Evolutionary conservation across 768 basidiomycete genomes (phyloP), one percentile per base, ranked within the genome.

Genomic region (Collybiopsis luxurians): DNA sequence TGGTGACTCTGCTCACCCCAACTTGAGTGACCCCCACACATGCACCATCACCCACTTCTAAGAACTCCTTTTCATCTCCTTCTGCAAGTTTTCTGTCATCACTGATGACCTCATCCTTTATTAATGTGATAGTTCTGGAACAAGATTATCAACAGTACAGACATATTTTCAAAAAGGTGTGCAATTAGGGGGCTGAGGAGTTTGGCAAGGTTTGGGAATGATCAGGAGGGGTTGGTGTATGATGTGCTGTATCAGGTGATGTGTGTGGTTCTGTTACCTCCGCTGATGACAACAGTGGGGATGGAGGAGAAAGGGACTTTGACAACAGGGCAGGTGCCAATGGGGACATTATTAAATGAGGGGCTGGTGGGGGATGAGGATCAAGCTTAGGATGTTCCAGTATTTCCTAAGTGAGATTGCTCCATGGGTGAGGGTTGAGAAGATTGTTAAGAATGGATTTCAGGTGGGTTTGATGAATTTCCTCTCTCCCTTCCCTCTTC

Each of bases 11-110:
- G 97, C 96, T 0, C 92, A 98, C 67, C 96, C 97, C 0, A 74
- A 88, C 59, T 92, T 96, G 13, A 69, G 79, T 5, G 96, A 98
- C 63, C 89, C 95, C 7, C 87, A 95, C 13, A 82, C 90, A 3
- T 88, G 95, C 12, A 92, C 94, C 21, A 96, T 98, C 64, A 98
- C 95, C 9, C 88, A 90, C 55, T 99, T 99, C 81, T 96, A 98
- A 70, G 95, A 99, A 73, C 84, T 94, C 1, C 85, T 98, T 39
- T 86, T 98, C 6, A 88, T 99, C 55, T 96, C 97, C 2, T 99
- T 99, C 83, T 84, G 97, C 56, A 97, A 99, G 68, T 98, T 99
- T 69, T 89, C 92, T 3, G 82, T 94, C 60, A 97, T 99, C 69
- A 94, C 94, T 0, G 96, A 98, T 63, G 97, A 98, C 10, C 89